Evolutionary conservation across 768 basidiomycete species (phyloP), one percentile per base, ranked within the genome.

Genomic region (Cubamyces sp.): DNA sequence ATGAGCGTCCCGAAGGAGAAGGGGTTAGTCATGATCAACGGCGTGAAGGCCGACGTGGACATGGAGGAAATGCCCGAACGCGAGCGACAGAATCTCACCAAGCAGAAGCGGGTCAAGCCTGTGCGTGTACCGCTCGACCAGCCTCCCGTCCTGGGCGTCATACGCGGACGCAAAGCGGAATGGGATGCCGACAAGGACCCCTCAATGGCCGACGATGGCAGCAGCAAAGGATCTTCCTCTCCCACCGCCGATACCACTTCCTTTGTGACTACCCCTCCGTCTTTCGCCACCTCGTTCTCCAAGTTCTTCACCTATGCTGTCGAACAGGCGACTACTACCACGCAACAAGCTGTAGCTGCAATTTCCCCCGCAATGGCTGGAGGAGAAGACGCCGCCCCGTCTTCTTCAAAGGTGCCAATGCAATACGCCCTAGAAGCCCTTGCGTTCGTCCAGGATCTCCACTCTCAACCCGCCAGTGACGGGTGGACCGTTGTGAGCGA

Each of bases 111-210:
- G 9, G 80, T 94, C 51, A 93, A 93, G 73, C 92, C 94, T 4
- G 77, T 79, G 3, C 85, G 96, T 37, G 87, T 96, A 54, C 96
- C 97, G 3, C 81, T 99, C 19, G 97, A 99, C 73, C 95, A 96
- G 67, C 96, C 95, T 0, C 92, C 88, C 4, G 92, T 94, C 3
- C 76, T 91, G 56, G 80, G 87, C 30, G 86, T 82, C 46, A 87
- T 92, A 59, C 81, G 89, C 43, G 80, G 84, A 66, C 81, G 89
- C 43, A 83, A 81, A 55, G 88, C 84, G 21, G 91, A 93, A 64
- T 91, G 89, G 89, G 85, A 83, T 65, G 83, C 80, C 1, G 85
- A 85, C 57, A 72, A 74, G 3, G 78, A 74, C n/a, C 42, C 57
- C 46, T 47, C 62, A 16, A 45, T 63, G 9, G 42, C 54, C 9